Base-by-base conservation (phyloP, 169 alveolate species). In the Eimeria necatrix region DNA sequence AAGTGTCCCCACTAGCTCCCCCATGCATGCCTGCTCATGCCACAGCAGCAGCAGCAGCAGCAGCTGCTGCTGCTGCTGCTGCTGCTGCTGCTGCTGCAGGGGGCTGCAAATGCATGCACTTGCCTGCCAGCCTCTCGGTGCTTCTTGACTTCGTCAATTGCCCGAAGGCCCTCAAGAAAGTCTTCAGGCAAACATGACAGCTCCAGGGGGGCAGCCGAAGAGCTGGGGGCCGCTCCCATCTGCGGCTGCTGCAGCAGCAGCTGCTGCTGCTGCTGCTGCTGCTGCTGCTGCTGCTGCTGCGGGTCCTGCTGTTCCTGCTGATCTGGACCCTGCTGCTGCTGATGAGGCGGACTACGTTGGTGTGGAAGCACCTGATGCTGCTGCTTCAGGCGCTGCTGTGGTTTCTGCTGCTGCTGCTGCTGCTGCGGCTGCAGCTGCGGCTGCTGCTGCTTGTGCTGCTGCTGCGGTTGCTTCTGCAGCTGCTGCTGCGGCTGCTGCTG, bases 241-340 rank as follows among this genome's bases (percentile, higher is more conserved):
- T 26, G 20, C 24, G 10, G 85, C 59, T 41, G 12, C 32, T 10
- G 32, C 41, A 68, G 46, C 41, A 24, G 46, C n/a, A n/a, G n/a
- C n/a, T n/a, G n/a, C n/a, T 56, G 68, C 68, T 56, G 68, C 68
- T 56, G 68, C 68, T 56, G 16, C 68, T 56, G 68, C 68, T 56
- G 68, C 68, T 16, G 68, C 68, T 56, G 68, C 68, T 56, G 16
- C n/a, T 10, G 68, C 68, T 16, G 68, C n/a, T n/a, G n/a, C n/a
- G n/a, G n/a, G n/a, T n/a, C n/a, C n/a, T n/a, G n/a, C n/a, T n/a
- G n/a, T n/a, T n/a, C n/a, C n/a, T n/a, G n/a, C n/a, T n/a, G n/a
- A n/a, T n/a, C n/a, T n/a, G n/a, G n/a, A n/a, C n/a, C n/a, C n/a
- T n/a, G n/a, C n/a, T n/a, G n/a, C n/a, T n/a, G n/a, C n/a, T n/a